Evolutionary conservation across 164 flowering plant genomes (phyloP).

Genomic region (Nymphaea colorata): DNA sequence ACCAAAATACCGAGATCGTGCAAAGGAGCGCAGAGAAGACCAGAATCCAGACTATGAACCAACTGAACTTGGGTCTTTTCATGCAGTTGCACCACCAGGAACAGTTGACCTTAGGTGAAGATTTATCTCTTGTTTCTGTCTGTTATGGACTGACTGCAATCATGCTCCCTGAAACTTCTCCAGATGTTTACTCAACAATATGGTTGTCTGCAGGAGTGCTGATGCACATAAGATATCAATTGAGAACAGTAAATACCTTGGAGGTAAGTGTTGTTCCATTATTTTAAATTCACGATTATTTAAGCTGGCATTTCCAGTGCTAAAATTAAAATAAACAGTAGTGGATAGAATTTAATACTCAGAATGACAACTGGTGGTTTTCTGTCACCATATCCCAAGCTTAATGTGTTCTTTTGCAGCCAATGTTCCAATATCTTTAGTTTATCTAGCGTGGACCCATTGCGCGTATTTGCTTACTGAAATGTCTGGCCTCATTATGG

Average conservation of each 20-base stretch:
- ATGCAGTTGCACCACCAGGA: constrained; percentile 98
- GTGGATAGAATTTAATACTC: too few relatives aligned
- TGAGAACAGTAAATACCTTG: constrained; percentile 98
- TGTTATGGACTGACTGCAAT: background rate
- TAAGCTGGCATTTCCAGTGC: too few relatives aligned
- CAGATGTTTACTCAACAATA: background rate
- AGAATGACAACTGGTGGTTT: too few relatives aligned
- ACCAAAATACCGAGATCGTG: constrained; percentile 87
- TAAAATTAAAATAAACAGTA: too few relatives aligned
- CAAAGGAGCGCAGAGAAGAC: constrained; percentile 95
- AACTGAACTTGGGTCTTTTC: constrained; percentile 70
- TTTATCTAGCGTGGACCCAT: too few relatives aligned
- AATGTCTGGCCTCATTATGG: too few relatives aligned
- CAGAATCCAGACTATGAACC: constrained; percentile 94
- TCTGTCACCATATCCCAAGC: too few relatives aligned
- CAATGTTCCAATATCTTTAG: too few relatives aligned
- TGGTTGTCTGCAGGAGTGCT: constrained; percentile 30
- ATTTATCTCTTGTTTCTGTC: background rate
- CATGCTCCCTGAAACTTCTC: background rate
- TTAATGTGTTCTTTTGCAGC: too few relatives aligned
- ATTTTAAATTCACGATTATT: too few relatives aligned
- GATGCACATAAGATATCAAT: constrained; percentile 87
- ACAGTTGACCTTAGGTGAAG: constrained; percentile 46
- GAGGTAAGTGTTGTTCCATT: constrained; percentile 44
- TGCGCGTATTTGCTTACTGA: too few relatives aligned